Evolutionary conservation across 768 basidiomycete genomes (phyloP), one percentile per base, ranked within the genome.

Genomic region (Xerocomellus chrysenteron): DNA sequence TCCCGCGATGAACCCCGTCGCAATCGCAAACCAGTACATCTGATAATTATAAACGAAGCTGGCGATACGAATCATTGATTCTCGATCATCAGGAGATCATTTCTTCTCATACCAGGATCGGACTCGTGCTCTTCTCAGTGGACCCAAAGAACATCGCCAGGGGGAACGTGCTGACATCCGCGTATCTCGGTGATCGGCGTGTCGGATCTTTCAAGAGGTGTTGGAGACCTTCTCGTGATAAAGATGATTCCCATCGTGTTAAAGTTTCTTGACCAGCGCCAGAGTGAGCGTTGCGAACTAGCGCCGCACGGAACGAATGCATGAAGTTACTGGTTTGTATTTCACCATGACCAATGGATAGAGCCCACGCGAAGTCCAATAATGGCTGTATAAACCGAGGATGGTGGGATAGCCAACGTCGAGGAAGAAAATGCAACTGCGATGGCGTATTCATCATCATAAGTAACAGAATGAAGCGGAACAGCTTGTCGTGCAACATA

Each of bases 1-100:
- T 12, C 76, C 76, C 12, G 75, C 75, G 35, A 77, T 68, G 58
- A 74, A 70, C 32, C 75, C 76, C 13, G 76, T 71, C 26, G 75
- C 74, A 19, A 76, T 42, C 14, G 75, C 69, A 47, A 72, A 77
- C 21, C 69, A 71, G 55, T n/a, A 74, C 65, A 43, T 52, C 32
- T 58, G 51, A 17, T 62, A 65, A 33, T 47, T 30, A 12, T n/a
- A 9, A 17, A 32, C 6, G 5, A 21, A 43, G 41, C 59, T 19
- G 49, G 48, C 30, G 7, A 16, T 14, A 36, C 13, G 35, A 13
- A 36, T 6, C 35, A n/a, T 39, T 4, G 17, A n/a, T n/a, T 40
- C 35, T 36, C 35, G 39, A 54, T 19, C 9, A 36, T 21, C 55
- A 36, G 28, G 12, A 28, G 7, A 46, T 10, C 24, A 2, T 12